Evolutionary conservation across 192 early-diverging fungal species (phyloP).

Genomic region (Paraglomus brasilianum): DNA sequence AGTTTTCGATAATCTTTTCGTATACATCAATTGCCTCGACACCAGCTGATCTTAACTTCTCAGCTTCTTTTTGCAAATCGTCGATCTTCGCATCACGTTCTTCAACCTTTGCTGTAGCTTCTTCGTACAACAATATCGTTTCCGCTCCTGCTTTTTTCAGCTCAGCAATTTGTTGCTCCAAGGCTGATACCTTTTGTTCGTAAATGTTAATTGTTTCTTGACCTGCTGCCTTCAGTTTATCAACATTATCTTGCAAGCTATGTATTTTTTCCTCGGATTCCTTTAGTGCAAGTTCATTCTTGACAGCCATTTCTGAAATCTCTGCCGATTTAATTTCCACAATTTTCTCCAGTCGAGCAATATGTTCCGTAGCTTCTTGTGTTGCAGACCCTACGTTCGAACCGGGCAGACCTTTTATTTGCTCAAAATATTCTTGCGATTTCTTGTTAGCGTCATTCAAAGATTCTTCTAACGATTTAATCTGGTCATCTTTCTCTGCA

Average conservation of each 20-base stretch:
- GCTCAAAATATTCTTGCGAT: constrained; percentile 31
- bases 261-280: constrained; percentile 1
- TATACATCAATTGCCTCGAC: constrained; percentile 49
- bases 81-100: constrained; percentile 40
- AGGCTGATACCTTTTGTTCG: constrained; percentile 35
- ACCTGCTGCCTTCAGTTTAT: constrained; percentile 44
- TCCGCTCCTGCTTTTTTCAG: constrained; percentile 34
- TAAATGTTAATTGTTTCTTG: constrained; percentile 49
- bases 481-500: constrained; percentile 21
- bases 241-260: constrained; percentile 32
- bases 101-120: constrained; percentile 34
- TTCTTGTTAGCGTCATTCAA: constrained; percentile 39
- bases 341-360: constrained; percentile 34
- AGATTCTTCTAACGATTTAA: constrained; percentile 37
- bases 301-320: constrained; percentile 5
- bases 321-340: constrained; percentile 38
- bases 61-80: constrained; percentile 33
- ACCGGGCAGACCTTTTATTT: constrained; percentile 37
- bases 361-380: background rate
- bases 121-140: constrained; percentile 26
- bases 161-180: constrained; percentile 39
- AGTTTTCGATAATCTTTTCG: constrained; percentile 41
- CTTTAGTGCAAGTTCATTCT: background rate
- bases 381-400: background rate
- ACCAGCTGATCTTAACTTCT: constrained; percentile 30